A percentile compares a stretch with the other conserved stretches of the same genome.
Evolutionary conservation across 208 protist genomes (phyloP).

Genomic region (Leishmania mexicana): DNA sequence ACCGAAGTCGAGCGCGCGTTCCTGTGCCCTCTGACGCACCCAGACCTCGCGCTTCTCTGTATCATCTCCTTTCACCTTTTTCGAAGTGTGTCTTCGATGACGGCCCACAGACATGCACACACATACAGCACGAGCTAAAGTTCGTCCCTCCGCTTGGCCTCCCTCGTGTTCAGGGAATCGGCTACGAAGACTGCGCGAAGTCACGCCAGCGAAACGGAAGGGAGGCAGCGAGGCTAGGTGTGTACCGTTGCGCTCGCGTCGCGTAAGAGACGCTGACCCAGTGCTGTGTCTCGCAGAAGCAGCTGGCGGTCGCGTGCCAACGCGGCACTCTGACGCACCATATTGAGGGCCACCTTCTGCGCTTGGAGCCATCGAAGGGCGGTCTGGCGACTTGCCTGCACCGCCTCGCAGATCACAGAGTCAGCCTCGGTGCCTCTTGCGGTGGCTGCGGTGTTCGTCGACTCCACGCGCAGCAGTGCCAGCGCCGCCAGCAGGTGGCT

Average conservation of each 20-base stretch:
- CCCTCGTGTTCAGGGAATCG: not conserved
- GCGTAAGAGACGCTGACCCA: slow-evolving; percentile 38
- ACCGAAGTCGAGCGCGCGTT: not conserved
- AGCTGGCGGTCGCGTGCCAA: slow-evolving; percentile 19
- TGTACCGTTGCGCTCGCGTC: not conserved
- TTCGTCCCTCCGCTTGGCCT: not conserved
- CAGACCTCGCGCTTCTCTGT: not conserved
- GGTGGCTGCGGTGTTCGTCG: not conserved
- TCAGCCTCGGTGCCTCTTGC: not conserved
- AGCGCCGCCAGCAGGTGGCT: slow-evolving; percentile 31
- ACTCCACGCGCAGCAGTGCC: slow-evolving; percentile 20
- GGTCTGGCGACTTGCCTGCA: slow-evolving; percentile 2
- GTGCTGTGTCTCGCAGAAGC: slow-evolving; percentile 36
- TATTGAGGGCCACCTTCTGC: slow-evolving; percentile 25
- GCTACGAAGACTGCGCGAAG: not conserved
- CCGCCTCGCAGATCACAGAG: not conserved
- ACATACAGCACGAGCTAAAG: not conserved
- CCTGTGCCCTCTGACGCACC: not conserved
- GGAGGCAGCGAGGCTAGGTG: not conserved
- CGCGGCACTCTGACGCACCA: slow-evolving; percentile 25
- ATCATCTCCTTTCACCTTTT: slow-evolving; percentile 3
- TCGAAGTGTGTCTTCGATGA: not conserved
- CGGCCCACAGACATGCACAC: not conserved
- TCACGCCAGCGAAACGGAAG: not conserved
- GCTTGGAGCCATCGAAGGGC: slow-evolving; percentile 25